phyloP scores from a whole-genome alignment of 768 basidiomycete genomes.

The Kwoniella botswanensis region DNA sequence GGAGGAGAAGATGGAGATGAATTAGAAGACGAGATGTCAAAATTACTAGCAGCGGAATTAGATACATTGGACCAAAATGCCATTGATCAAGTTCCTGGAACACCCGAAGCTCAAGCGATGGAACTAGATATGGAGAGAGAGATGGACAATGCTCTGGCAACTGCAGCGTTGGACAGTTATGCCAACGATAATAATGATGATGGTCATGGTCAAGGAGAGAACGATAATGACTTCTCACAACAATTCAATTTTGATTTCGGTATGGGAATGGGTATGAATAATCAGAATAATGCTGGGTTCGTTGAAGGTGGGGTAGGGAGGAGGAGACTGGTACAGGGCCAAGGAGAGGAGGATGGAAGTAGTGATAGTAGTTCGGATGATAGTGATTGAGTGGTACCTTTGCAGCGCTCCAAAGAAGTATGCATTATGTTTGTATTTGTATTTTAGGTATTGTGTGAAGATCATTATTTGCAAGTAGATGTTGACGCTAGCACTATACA shows the following conservation, averaged over 20 bases:
- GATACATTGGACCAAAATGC: conserved; percentile 24
- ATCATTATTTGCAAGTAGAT: background rate
- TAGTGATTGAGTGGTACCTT: conserved; percentile 27
- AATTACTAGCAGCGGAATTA: conserved; percentile 36
- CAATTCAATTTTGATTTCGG: conserved; percentile 11
- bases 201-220: background rate
- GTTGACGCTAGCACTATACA: too few relatives aligned
- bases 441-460: background rate
- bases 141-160: background rate
- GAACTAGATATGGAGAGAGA: conserved; percentile 2
- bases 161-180: conserved; percentile 17
- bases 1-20: conserved; percentile 29
- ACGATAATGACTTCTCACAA: background rate
- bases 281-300: conserved; percentile 7
- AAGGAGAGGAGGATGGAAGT: conserved; percentile 15
- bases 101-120: conserved; percentile 16
- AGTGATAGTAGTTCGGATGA: conserved; percentile 40
- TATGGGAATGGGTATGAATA: background rate
- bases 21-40: conserved; percentile 38
- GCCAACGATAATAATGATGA: conserved; percentile 1
- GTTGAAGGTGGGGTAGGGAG: conserved; percentile 45
- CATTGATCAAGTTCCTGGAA: conserved; percentile 10
- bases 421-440: conserved; percentile 4
- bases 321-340: conserved; percentile 35
- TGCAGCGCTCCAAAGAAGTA: background rate